Evolutionary conservation across 345 rosid genomes (phyloP), one percentile per base, ranked within the genome.

Genomic region (Trapa bicornis): DNA sequence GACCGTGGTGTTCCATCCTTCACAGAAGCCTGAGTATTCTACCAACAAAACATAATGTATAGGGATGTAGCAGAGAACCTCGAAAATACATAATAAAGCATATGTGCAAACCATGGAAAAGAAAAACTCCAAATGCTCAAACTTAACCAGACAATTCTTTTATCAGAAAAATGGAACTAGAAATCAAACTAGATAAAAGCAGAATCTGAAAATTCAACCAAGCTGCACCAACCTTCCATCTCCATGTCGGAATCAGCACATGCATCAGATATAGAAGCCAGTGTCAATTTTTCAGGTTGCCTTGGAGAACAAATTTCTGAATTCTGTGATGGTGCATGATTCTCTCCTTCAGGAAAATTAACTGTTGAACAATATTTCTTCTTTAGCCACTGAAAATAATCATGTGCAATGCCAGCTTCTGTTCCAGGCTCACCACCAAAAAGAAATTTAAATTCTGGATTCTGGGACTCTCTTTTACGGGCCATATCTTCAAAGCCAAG

Each of bases 241-340:
- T 89, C 96, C 89, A 85, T 87, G 81, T 89, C 96, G 65, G 91
- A 87, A 78, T 84, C 87, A 64, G 72, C 66, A 74, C 73, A 72
- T 3, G 74, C 74, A 66, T 73, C 66, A 37, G 80, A 56, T 61
- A 29, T 75, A 61, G 74, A 39, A 6, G 74, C 65, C 71, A 60
- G 45, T 54, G 38, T 47, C 39, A 68, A 67, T 53, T 54, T 56
- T 36, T 68, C 66, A 22, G 29, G 29, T 22, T 22, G 29, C 29
- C 29, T 29, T 36, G 71, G 65, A 47, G 66, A 45, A 45, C 50
- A 69, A 7, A 67, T 57, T 65, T 66, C 81, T 56, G 65, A 72
- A 53, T 74, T 69, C 66, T 73, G 66, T 53, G 52, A 22, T 47
- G 29, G 29, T 22, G 29, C 29, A 22, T 22, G 29, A 22, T 22